Base-by-base conservation (phyloP, 768 basidiomycete genomes). In the Calvatia gigantea region DNA sequence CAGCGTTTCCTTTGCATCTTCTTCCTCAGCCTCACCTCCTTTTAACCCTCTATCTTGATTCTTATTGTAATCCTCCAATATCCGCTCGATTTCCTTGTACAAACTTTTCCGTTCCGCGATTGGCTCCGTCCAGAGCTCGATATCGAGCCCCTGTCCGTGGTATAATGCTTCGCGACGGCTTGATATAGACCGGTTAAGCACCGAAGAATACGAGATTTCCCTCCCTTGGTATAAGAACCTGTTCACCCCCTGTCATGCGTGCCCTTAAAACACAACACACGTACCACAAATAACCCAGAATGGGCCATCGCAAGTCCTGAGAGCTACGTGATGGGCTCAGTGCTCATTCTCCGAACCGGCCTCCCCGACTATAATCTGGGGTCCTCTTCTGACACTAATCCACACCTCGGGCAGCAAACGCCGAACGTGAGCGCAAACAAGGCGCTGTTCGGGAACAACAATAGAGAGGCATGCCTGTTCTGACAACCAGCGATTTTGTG, bases 301-400 rank as follows among this genome's bases (percentile, higher is more conserved):
- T 77, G n/a, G 54, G 86, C 83, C 6, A 76, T 83, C 0, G 80
- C 79, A 6, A 86, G 66, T 3, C 82, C 83, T 14, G 81, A 83
- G n/a, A 86, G 70, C 64, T 85, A 85, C 2, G 83, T 87, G 38
- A 86, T 74, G 0, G 86, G 86, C 63, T 87, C 85, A 84, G 87
- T 87, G 4, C n/a, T n/a, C n/a, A n/a, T n/a, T n/a, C n/a, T n/a
- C n/a, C n/a, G n/a, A n/a, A n/a, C n/a, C n/a, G n/a, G n/a, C n/a
- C n/a, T n/a, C n/a, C n/a, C n/a, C n/a, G n/a, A n/a, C n/a, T n/a
- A n/a, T n/a, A n/a, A n/a, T n/a, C n/a, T n/a, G n/a, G n/a, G n/a
- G n/a, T n/a, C n/a, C n/a, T n/a, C n/a, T n/a, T n/a, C n/a, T n/a
- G n/a, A n/a, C n/a, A n/a, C n/a, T n/a, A n/a, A n/a, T n/a, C n/a